Evolutionary conservation across 768 basidiomycete species (phyloP).

Genomic region (Calocybe gangraenosa): DNA sequence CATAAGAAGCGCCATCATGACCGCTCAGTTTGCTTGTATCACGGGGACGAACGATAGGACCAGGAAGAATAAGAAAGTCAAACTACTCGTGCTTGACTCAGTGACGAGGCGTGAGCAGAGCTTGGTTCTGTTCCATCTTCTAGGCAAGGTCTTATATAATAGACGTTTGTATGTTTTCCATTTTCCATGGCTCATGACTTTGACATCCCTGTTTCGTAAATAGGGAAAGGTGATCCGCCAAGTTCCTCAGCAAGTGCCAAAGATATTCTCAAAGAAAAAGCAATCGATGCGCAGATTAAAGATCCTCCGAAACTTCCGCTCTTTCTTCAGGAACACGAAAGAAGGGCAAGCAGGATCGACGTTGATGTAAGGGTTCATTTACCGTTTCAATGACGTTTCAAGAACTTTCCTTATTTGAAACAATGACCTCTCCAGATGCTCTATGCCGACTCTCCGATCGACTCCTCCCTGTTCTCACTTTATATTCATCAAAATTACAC

Average conservation of each 20-base stretch:
- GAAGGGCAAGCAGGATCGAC: constrained; percentile 70
- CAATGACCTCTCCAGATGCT: constrained; percentile 24
- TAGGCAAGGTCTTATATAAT: constrained; percentile 94
- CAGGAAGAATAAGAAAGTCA: constrained; percentile 29
- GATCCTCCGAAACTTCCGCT: constrained; percentile 55
- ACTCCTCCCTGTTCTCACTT: constrained; percentile 81
- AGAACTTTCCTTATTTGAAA: not conserved
- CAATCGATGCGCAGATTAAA: constrained; percentile 48
- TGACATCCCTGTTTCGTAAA: constrained; percentile 4
- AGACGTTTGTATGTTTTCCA: constrained; percentile 60
- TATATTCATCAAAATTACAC: constrained; percentile 95
- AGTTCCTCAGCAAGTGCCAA: constrained; percentile 50
- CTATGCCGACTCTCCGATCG: constrained; percentile 84
- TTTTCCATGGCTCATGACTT: not conserved
- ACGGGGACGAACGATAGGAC: constrained; percentile 29
- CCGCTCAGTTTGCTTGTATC: constrained; percentile 80
- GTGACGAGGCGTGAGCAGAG: constrained; percentile 83
- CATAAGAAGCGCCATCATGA: constrained; percentile 90
- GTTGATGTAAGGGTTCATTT: constrained; percentile 50
- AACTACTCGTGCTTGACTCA: constrained; percentile 54
- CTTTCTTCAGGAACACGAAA: constrained; percentile 56
- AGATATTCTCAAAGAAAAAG: constrained; percentile 59
- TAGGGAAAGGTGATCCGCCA: constrained; percentile 75
- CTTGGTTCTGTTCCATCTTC: constrained; percentile 83
- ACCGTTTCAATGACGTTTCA: not conserved